Evolutionary conservation across 1,284 basidiomycete species (phyloP), one percentile per base, ranked within the genome.

Genomic region (Trichosporon asahii): DNA sequence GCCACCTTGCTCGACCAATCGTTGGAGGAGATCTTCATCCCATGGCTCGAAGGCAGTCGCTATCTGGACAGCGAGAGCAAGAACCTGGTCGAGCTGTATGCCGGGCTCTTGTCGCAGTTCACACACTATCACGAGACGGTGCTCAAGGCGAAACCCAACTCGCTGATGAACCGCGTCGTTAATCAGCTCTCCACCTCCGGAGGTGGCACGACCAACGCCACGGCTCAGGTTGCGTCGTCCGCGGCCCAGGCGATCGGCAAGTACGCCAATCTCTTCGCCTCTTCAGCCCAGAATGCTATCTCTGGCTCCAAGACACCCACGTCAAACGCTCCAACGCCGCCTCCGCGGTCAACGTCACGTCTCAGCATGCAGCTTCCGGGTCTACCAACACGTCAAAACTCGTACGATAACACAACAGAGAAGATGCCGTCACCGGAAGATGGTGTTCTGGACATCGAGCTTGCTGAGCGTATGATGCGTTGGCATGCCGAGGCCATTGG

Each of bases 401-500:
- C 57, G 57, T 31, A 29, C 27, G 57, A 61, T 18, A 18, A 15
- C 6, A 8, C 57, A 7, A 3, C 29, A 7, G 57, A 61, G 29
- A 61, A 33, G n/a, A 14, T 46, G 11, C 64, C 40, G 5, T 35
- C 49, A 6, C 91, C 94, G 68, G 90, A 91, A 72, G 95, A 98
- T 78, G 95, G 95, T 4, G 77, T 89, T 46, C 84, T 97, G 40
- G 89, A 86, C 63, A 84, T 97, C 3, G 88, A 90, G 46, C 86
- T 90, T 27, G 92, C 93, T 0, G 93, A 96, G 84, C 90, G 88
- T 75, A 94, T 98, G 89, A 84, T 98, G 21, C 93, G 90, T 80
- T 97, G 95, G 94, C 95, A 98, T 82, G 95, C 95, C 1, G 95
- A 98, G 80, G 91, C 94, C 2, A 89, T 96, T 37, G 95, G 95